Evolutionary conservation across 106 monocot genomes (phyloP).

Genomic region (Hemerocallis citrina): DNA sequence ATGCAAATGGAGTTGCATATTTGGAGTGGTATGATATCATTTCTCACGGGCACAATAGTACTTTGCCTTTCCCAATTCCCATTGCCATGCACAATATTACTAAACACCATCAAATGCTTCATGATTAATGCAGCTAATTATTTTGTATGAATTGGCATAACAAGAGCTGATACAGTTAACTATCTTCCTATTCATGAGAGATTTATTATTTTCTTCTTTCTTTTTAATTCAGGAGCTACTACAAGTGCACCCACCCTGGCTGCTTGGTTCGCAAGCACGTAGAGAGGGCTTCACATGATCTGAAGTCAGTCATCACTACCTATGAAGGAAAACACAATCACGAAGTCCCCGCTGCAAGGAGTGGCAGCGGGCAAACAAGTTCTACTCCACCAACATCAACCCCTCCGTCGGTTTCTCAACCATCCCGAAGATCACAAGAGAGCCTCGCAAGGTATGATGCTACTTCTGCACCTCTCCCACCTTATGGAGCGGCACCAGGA

Average conservation of each 20-base stretch:
- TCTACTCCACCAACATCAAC: not conserved
- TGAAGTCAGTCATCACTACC: constrained; percentile 21
- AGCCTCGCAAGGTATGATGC: not conserved
- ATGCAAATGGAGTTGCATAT: too few species aligned
- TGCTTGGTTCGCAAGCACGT: constrained; percentile 17
- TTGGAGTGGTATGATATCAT: too few species aligned
- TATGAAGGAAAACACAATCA: constrained; percentile 22
- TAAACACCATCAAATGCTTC: too few species aligned
- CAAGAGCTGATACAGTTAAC: too few species aligned
- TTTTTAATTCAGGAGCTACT: constrained; percentile 15
- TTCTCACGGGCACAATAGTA: too few species aligned
- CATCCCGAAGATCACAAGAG: not conserved
- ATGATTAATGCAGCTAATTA: too few species aligned
- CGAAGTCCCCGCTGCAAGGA: constrained; percentile 13
- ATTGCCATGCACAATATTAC: too few species aligned
- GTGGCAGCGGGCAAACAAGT: not conserved
- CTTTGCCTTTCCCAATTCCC: too few species aligned
- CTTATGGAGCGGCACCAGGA: not conserved
- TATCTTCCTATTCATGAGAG: too few species aligned
- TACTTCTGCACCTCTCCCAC: not conserved
- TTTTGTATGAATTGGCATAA: too few species aligned
- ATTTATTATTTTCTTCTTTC: too few species aligned
- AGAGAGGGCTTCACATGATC: constrained; percentile 14
- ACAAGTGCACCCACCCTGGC: constrained; percentile 21
- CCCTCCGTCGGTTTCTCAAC: not conserved